Evolutionary conservation across 352 stramenopile genomes (phyloP), one percentile per base, ranked within the genome.

Genomic region (Globisporangium acanthophoron): DNA sequence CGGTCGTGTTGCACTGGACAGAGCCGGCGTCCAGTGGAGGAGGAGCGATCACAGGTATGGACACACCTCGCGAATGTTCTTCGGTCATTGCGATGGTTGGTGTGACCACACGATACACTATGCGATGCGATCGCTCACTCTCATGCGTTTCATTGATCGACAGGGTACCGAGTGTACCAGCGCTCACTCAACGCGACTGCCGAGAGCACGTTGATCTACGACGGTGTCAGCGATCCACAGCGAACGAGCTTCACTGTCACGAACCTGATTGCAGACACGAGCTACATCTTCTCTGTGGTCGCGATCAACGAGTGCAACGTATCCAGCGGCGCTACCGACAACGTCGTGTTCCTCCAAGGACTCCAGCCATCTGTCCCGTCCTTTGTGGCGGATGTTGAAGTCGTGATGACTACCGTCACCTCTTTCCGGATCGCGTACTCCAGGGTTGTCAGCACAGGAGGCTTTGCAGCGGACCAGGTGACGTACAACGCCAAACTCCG

Each of bases 261-360:
- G 33, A 43, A 52, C 0, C 58, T 87, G 13, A 35, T 80, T 18
- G 70, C 71, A 1, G 52, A 47, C 0, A 65, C 57, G 6, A 20
- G 54, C 5, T 87, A 87, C 29, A 43, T 61, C 0, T 78, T 87
- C 47, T 52, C 54, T 0, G 40, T 84, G 13, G 52, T 77, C 39
- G 70, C 66, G 6, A 55, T 71, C 11, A 87, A 85, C 48, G 54
- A 85, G 57, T 85, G 77, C 57, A 69, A 69, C 9, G 54, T 77
- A 21, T 54, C 44, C 3, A 63, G 61, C 31, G 12, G 46, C 1
- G 24, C 56, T 5, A 33, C 62, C 5, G 57, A 66, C 3, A 74
- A 68, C 37, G 20, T 64, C 3, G 45, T 76, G 3, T 41, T 12
- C 3, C 45, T 62, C 1, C 61, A 54, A 18, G 79, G 67, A 15